Evolutionary conservation across 2,329 filamentous ascomycete genomes (phyloP).

Genomic region (Fusarium agapanthi): DNA sequence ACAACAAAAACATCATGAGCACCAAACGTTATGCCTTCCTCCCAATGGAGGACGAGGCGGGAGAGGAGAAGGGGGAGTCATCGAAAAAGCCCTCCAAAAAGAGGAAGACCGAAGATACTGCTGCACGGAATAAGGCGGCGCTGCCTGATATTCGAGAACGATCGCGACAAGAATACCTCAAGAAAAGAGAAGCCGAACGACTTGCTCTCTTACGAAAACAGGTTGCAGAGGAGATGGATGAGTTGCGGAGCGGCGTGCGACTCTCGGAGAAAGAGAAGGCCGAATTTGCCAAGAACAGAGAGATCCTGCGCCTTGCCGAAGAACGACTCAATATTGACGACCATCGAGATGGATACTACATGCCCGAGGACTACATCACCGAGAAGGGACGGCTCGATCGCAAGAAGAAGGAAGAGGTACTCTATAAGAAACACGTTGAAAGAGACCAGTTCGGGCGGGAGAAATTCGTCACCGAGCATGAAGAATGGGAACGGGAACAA

Average conservation of each 20-base stretch:
- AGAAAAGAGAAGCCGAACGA: constrained; percentile 88
- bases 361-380: constrained; percentile 95
- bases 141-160: constrained; percentile 82
- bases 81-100: constrained; percentile 71
- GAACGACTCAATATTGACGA: constrained; percentile 90
- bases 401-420: constrained; percentile 86
- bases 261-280: constrained; percentile 82
- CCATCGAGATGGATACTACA: constrained; percentile 87
- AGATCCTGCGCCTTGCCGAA: constrained; percentile 82
- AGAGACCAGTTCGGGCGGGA: constrained; percentile 88
- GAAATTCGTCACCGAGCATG: constrained; percentile 89
- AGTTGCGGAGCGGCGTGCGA: constrained; percentile 77
- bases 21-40: constrained; percentile 70
- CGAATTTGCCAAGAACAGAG: constrained; percentile 88
- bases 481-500: constrained; percentile 96
- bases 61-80: constrained; percentile 71
- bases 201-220: constrained; percentile 88
- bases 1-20: constrained; percentile 49
- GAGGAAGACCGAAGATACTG: constrained; percentile 64
- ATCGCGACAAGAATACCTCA: constrained; percentile 90
- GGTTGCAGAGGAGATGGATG: constrained; percentile 86
- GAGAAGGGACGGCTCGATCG: constrained; percentile 90
- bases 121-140: constrained; percentile 74
- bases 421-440: constrained; percentile 92
- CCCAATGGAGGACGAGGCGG: constrained; percentile 72